Evolutionary conservation across 345 rosid species (phyloP), one percentile per base, ranked within the genome.

Genomic region (Bretschneidera sinensis): DNA sequence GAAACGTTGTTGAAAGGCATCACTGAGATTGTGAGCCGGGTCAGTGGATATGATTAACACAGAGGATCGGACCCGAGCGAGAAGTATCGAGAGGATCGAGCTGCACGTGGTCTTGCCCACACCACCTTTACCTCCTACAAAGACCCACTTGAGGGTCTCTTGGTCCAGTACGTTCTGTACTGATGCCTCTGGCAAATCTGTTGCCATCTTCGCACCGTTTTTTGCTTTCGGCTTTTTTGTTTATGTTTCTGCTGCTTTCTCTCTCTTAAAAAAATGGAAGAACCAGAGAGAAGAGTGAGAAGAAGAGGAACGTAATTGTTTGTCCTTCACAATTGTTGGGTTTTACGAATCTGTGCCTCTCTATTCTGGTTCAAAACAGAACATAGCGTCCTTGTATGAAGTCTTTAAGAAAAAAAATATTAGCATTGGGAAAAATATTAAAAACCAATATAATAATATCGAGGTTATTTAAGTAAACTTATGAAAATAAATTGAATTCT

Each of bases 21-120:
- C 96, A 76, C 97, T 95, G 77, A 95, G 97, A 76, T 95, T 95
- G 80, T 95, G 99, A 74, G 99, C 99, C 1, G 99, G 99, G 62
- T 95, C 99, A 48, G 99, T 95, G 75, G 99, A 95, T 61, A 95
- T 95, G 79, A 95, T 91, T 73, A 95, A 75, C 33, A 95, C 99
- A 31, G 99, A 91, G 66, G 96, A 66, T 74, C 99, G 85, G 62
- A 91, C 91, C 63, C 63, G 59, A 34, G 97, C 85, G 55, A 95
- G 72, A 48, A 90, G 85, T 70, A 88, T 85, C 39, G 99, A 75
- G 21, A 95, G 75, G 39, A 91, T 83, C 2, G 97, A 95, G 74
- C 99, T 95, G 78, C 99, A 88, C 11, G 96, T 91, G 52, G 99
- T 95, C 79, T 94, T 94, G 45, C 99, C 97, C 0, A 94, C 97